These are phyloP conservation scores for Stereocaulon alpinum DNA, from an alignment of 495 filamentous ascomycete species.

Conservation along the genomic window DNA sequence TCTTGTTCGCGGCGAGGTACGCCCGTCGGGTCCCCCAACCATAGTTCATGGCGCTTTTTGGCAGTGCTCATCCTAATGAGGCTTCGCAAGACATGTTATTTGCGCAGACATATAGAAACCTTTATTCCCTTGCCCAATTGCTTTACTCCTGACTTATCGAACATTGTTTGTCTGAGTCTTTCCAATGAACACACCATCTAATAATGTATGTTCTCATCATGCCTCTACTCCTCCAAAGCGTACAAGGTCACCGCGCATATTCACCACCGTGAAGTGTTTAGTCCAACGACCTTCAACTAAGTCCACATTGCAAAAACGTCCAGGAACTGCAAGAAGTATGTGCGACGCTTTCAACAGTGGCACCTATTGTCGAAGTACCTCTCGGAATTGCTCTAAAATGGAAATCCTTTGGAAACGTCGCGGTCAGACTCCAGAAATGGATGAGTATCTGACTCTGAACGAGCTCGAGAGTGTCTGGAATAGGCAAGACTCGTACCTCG, in stretches of 20 bases:
- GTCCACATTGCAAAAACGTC: slow-evolving; percentile 1
- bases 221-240: background rate
- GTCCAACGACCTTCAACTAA: slow-evolving; percentile 6
- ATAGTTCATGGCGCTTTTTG: background rate
- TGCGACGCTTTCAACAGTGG: background rate
- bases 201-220: background rate
- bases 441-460: slow-evolving; percentile 20
- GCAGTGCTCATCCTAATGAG: slow-evolving; percentile 9
- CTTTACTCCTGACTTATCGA: background rate
- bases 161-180: background rate
- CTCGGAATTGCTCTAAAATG: background rate
- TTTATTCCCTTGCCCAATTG: background rate
- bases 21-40: background rate
- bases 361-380: background rate
- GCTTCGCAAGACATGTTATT: slow-evolving; percentile 4
- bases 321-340: background rate
- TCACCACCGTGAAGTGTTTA: slow-evolving; percentile 12
- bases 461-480: slow-evolving; percentile 17
- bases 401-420: slow-evolving; percentile 14
- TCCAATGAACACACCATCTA: background rate
- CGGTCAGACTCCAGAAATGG: slow-evolving; percentile 19
- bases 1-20: slow-evolving; percentile 4
- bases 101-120: slow-evolving; percentile 1
- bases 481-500: slow-evolving; percentile 14
- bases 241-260: slow-evolving; percentile 1